Evolutionary conservation across 331 rosid species (phyloP).

Genomic region (Rhamnella rubrinervis): DNA sequence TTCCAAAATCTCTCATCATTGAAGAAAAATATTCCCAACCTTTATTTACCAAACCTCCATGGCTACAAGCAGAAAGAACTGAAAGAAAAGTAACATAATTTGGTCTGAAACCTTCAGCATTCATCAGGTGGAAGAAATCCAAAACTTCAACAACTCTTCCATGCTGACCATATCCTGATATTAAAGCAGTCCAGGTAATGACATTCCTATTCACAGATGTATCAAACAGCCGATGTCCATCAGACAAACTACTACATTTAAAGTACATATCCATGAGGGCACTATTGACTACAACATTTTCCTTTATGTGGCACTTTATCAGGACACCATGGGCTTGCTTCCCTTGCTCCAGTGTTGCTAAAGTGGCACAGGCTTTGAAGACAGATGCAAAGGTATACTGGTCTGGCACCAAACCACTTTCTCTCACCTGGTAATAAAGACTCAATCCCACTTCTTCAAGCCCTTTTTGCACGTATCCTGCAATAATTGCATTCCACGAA

Average conservation of each 20-base stretch:
- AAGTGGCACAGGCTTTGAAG: slow-evolving; percentile 61
- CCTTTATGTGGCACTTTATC: slow-evolving; percentile 62
- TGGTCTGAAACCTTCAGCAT: slow-evolving; percentile 60
- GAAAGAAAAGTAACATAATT: slow-evolving; percentile 74
- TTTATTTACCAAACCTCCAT: slow-evolving; percentile 63
- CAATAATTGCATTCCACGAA: slow-evolving; percentile 77
- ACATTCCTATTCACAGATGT: slow-evolving; percentile 55
- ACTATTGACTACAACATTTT: slow-evolving; percentile 65
- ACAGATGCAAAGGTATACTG: slow-evolving; percentile 77
- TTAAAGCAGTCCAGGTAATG: slow-evolving; percentile 69
- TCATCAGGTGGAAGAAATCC: slow-evolving; percentile 54
- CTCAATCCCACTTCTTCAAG: slow-evolving; percentile 57
- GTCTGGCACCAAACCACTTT: slow-evolving; percentile 59
- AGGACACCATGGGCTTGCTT: slow-evolving; percentile 67
- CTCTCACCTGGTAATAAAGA: slow-evolving; percentile 59
- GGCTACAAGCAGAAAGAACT: slow-evolving; percentile 78
- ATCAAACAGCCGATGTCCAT: slow-evolving; percentile 54
- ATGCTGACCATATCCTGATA: slow-evolving; percentile 73
- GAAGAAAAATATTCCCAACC: slow-evolving; percentile 62
- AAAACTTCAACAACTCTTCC: slow-evolving; percentile 63
- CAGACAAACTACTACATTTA: slow-evolving; percentile 57
- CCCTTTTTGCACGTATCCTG: slow-evolving; percentile 69
- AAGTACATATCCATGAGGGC: slow-evolving; percentile 83
- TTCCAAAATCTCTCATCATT: slow-evolving; percentile 61
- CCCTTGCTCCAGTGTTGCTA: slow-evolving; percentile 70